These are phyloP conservation scores for Chenopodium berlandieri DNA, from an alignment of 148 eudicot species.

Conservation along the genomic window DNA sequence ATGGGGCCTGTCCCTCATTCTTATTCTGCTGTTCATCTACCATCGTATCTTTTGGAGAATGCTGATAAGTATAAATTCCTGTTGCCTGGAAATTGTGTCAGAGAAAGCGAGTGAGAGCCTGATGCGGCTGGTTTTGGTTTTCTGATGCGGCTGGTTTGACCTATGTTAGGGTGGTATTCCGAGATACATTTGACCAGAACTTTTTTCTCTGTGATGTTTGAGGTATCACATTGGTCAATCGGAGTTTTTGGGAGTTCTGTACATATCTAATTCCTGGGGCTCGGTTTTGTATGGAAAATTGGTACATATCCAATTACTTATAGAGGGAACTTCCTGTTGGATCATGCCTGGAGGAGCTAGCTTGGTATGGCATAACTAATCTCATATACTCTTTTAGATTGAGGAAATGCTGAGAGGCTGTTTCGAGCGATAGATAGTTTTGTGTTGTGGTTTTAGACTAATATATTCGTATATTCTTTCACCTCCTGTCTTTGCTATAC, in stretches of 20 bases:
- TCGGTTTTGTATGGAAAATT: slow-evolving; percentile 27
- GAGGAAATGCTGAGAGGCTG: slow-evolving; percentile 19
- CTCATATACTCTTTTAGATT: slow-evolving; percentile 22
- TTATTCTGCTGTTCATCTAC: slow-evolving; percentile 75
- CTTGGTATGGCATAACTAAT: slow-evolving; percentile 9
- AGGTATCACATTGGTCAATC: slow-evolving; percentile 26
- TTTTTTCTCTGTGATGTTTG: slow-evolving; percentile 28
- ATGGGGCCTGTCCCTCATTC: slow-evolving; percentile 83
- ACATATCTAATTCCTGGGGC: slow-evolving; percentile 28
- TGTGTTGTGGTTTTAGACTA: slow-evolving; percentile 19
- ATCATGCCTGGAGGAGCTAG: slow-evolving; percentile 20
- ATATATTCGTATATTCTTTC: slow-evolving; percentile 31
- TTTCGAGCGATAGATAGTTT: slow-evolving; percentile 17
- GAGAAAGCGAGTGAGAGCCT: slow-evolving; percentile 59
- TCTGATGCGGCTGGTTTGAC: slow-evolving; percentile 10
- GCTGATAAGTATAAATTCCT: slow-evolving; percentile 61
- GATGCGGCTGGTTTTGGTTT: not conserved
- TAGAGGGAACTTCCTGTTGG: slow-evolving; percentile 16
- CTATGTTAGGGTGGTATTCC: not conserved
- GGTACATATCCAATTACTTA: slow-evolving; percentile 28
- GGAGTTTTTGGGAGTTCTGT: slow-evolving; percentile 37
- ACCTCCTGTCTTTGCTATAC: slow-evolving; percentile 21
- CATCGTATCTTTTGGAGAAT: slow-evolving; percentile 63
- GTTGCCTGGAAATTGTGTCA: slow-evolving; percentile 67
- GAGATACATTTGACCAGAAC: slow-evolving; percentile 22